Evolutionary conservation across 2,329 filamentous ascomycete genomes (phyloP), one percentile per base, ranked within the genome.

Genomic region (Exophiala viscosa): DNA sequence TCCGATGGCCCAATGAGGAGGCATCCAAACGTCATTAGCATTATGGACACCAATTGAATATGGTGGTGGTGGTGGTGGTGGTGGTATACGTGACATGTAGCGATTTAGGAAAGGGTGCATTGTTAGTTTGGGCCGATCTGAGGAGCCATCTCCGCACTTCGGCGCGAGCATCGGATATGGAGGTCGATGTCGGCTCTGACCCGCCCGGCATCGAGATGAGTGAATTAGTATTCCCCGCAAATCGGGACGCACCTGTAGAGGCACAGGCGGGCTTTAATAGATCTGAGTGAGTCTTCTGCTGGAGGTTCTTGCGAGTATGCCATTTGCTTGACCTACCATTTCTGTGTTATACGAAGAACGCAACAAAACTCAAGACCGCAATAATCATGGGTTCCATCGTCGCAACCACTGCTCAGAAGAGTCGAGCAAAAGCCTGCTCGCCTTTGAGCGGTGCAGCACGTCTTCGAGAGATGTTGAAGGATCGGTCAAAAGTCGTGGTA

Each of bases 401-500:
- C 31, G 5, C 11, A 36, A 13, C 18, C 14, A 47, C 9, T 31
- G 14, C 2, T 9, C 20, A 20, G 14, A 42, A 14, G 17, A 45
- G 13, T 17, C 36, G 47, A 11, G 36, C 23, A 14, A 48, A 45
- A 11, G 48, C 53, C 20, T 48, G 43, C 48, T 44, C 50, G 17
- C 58, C 58, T 11, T 34, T 60, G 11, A 58, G 49, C 2, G 58
- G 55, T 38, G 58, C 46, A 15, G 44, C 43, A 28, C 48, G 53
- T 20, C 63, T 72, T n/a, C 66, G 70, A 14, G 62, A 65, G 49
- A 52, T 62, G 23, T 62, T 72, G 6, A 58, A 60, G 41, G 65
- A 71, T 52, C 65, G 66, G 2, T 58, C 65, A 23, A 60, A 66
- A 2, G 66, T 78, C 36, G 69, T 78, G 28, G 64, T 73, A 23